These are phyloP conservation scores for Euphorbia lathyris DNA, from an alignment of 345 rosid species.

Conservation along the genomic window DNA sequence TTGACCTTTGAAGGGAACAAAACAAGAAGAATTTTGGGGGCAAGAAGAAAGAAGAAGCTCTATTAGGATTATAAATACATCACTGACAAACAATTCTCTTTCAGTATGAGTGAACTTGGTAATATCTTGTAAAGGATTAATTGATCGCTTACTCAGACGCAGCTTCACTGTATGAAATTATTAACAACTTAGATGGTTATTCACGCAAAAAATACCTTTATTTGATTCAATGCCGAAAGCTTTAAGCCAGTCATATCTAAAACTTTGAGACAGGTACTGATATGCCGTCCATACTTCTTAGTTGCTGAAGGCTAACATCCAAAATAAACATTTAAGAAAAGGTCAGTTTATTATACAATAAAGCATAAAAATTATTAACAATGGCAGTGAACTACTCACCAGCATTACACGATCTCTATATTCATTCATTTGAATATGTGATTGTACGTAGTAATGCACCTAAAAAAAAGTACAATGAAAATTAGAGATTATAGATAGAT, in stretches of 20 bases:
- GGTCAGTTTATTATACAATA: slow-evolving; percentile 9
- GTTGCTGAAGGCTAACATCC: slow-evolving; percentile 40
- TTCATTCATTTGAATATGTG: slow-evolving; percentile 95
- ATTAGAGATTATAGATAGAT: neutral
- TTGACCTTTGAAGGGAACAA: neutral
- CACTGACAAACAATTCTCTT: neutral
- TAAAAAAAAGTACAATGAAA: slow-evolving; percentile 20
- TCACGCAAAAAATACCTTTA: slow-evolving; percentile 50
- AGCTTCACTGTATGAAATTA: neutral
- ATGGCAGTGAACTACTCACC: slow-evolving; percentile 46
- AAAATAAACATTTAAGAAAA: slow-evolving; percentile 10
- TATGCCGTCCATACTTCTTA: slow-evolving; percentile 66
- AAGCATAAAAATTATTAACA: neutral
- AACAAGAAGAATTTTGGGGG: neutral
- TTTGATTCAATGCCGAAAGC: slow-evolving; percentile 83
- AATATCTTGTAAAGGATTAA: neutral
- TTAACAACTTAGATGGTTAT: neutral
- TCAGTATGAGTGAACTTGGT: neutral
- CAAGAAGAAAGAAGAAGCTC: neutral
- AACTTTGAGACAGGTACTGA: slow-evolving; percentile 82
- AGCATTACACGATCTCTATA: slow-evolving; percentile 77
- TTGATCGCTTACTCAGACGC: neutral
- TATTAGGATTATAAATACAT: neutral
- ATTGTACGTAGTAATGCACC: slow-evolving; percentile 87
- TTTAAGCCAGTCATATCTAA: slow-evolving; percentile 89